These are phyloP conservation scores for Phytomonas serpens DNA, from an alignment of 208 protist species.

Conservation along the genomic window DNA sequence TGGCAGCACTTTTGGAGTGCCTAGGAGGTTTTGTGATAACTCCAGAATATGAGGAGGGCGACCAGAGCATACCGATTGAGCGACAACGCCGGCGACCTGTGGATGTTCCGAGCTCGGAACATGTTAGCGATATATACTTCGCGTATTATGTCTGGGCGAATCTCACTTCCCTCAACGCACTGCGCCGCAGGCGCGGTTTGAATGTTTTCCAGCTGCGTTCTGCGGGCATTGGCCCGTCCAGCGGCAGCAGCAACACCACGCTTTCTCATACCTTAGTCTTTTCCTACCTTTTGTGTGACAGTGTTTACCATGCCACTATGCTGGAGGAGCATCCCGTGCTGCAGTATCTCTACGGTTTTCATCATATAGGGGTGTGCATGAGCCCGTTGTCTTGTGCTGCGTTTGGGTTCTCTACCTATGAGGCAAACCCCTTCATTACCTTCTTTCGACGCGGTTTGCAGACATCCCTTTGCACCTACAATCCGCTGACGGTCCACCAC, in stretches of 20 bases:
- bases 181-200: conserved; percentile 75
- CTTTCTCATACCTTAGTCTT: conserved; percentile 59
- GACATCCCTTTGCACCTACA: conserved; percentile 94
- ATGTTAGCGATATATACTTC: conserved; percentile 73
- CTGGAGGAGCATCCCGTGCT: conserved; percentile 89
- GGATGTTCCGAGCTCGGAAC: conserved; percentile 97
- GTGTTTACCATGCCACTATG: conserved; percentile 93
- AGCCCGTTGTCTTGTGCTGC: conserved; percentile 95
- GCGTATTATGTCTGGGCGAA: conserved; percentile 98
- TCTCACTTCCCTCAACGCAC: conserved; percentile 93
- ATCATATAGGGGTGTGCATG: conserved; percentile 94
- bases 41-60: conserved; percentile 90
- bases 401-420: conserved; percentile 93
- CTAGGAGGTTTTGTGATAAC: conserved; percentile 94
- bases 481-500: conserved; percentile 93
- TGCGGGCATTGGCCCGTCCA: conserved; percentile 70
- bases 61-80: conserved; percentile 23
- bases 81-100: conserved; percentile 55
- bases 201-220: conserved; percentile 91
- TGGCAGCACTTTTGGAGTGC: conserved; percentile 90
- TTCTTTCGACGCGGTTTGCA: conserved; percentile 94
- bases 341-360: conserved; percentile 97
- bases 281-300: conserved; percentile 80
- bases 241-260: conserved; percentile 41
- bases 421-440: conserved; percentile 88